Conservation (phyloP, 2,329 filamentous ascomycete species). For the Colletotrichum limetticola region DNA sequence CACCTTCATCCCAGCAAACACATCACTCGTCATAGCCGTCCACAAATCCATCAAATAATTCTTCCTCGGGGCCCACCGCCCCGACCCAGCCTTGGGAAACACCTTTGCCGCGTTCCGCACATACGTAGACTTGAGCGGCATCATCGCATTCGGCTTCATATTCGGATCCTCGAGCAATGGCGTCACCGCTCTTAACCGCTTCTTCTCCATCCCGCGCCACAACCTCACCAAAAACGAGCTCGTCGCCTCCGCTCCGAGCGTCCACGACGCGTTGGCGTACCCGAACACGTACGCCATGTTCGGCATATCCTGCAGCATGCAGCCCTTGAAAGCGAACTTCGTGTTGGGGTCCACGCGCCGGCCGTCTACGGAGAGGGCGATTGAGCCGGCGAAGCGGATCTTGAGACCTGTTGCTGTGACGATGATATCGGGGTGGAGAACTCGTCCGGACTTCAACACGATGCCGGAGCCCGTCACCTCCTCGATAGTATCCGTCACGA, state of each 20-base stretch:
- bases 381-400: conserved; percentile 64
- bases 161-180: conserved; percentile 53
- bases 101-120: conserved; percentile 51
- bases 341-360: conserved; percentile 51
- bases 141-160: conserved; percentile 50
- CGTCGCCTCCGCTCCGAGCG: conserved; percentile 67
- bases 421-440: conserved; percentile 68
- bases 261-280: conserved; percentile 72
- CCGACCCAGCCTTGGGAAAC: conserved; percentile 59
- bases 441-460: conserved; percentile 53
- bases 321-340: conserved; percentile 66
- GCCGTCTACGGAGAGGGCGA: conserved; percentile 63
- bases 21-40: conserved; percentile 6
- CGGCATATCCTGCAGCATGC: conserved; percentile 72
- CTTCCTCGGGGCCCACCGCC: conserved; percentile 38
- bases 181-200: conserved; percentile 52
- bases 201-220: conserved; percentile 58
- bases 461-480: conserved; percentile 56
- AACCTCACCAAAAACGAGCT: conserved; percentile 60
- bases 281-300: conserved; percentile 69
- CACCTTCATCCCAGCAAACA: conserved; percentile 1
- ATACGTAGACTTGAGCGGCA: conserved; percentile 63
- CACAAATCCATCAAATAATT: conserved; percentile 20
- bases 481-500: conserved; percentile 59
- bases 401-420: conserved; percentile 73